Conservation (phyloP, 1,284 basidiomycete species). For the Schizophyllum amplum region DNA sequence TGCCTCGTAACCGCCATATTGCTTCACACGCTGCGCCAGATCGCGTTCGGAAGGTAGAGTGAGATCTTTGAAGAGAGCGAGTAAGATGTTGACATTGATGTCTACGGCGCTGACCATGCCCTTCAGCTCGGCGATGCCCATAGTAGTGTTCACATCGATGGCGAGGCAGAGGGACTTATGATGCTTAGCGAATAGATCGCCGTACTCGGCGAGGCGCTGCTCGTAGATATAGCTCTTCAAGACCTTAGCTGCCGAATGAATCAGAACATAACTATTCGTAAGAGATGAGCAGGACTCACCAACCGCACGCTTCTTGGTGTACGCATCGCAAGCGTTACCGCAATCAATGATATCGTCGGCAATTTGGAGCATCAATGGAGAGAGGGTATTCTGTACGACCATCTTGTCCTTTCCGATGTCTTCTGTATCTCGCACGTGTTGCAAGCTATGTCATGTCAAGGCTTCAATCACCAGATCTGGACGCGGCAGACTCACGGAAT, state of each 20-base stretch:
- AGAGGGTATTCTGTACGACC: neutral
- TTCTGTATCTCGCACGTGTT: neutral
- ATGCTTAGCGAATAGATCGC: constrained; percentile 23
- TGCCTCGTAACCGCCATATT: constrained; percentile 20
- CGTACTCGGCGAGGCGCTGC: constrained; percentile 23
- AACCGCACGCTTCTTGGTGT: constrained; percentile 19
- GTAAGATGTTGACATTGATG: constrained; percentile 16
- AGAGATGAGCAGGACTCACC: constrained; percentile 12
- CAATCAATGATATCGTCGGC: constrained; percentile 19
- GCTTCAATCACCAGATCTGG: neutral
- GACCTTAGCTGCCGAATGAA: constrained; percentile 23
- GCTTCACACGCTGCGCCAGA: constrained; percentile 19
- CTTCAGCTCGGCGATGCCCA: constrained; percentile 25
- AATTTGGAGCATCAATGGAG: constrained; percentile 15
- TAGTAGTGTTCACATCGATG: constrained; percentile 25
- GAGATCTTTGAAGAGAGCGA: constrained; percentile 16
- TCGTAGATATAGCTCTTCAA: constrained; percentile 31
- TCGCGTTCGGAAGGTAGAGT: constrained; percentile 22
- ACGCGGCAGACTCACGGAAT: constrained; percentile 25
- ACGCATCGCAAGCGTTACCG: constrained; percentile 20
- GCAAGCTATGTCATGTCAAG: neutral
- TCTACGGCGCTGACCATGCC: constrained; percentile 21
- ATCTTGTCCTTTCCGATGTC: neutral
- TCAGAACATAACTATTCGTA: neutral
- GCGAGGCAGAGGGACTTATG: constrained; percentile 24